Evolutionary conservation across 2,329 filamentous ascomycete species (phyloP).

Genomic region (Aspergillus proliferans): DNA sequence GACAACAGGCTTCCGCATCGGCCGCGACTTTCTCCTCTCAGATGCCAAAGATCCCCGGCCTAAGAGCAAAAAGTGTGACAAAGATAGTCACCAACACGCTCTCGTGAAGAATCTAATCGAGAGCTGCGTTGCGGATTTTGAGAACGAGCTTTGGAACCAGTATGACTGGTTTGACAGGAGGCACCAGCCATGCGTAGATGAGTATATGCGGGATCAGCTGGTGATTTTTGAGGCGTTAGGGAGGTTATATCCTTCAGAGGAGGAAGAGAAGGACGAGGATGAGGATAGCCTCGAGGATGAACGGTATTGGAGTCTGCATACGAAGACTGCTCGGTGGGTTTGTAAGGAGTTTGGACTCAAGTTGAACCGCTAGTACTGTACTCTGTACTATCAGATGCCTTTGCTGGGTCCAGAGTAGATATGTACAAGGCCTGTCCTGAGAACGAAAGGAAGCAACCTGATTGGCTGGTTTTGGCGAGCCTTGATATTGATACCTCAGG

Average conservation of each 20-base stretch:
- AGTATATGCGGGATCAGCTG: conserved; percentile 53
- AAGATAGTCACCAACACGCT: no score
- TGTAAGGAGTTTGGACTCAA: conserved; percentile 17
- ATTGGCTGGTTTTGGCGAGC: no score
- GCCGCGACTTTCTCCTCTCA: conserved; percentile 45
- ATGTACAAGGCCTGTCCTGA: no score
- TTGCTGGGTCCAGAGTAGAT: no score
- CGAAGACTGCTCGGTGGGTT: conserved; percentile 41
- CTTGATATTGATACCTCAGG: no score
- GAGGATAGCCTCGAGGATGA: conserved; percentile 17
- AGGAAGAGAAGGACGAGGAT: conserved; percentile 9
- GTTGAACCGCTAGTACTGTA: no score
- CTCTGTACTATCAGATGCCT: no score
- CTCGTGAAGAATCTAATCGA: no score
- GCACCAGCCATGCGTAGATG: conserved; percentile 45
- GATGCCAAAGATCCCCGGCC: not conserved
- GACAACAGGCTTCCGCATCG: conserved; percentile 43
- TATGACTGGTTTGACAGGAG: conserved; percentile 2
- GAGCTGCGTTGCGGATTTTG: conserved; percentile 40
- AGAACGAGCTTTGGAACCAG: conserved; percentile 38
- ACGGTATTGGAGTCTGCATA: conserved; percentile 35
- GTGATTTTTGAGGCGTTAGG: conserved; percentile 56
- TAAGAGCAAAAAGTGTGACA: not conserved
- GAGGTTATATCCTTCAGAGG: conserved; percentile 11
- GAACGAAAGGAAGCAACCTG: no score